phyloP scores from a whole-genome alignment of 2,329 filamentous ascomycete genomes.

The Cryphonectria naterciae region DNA sequence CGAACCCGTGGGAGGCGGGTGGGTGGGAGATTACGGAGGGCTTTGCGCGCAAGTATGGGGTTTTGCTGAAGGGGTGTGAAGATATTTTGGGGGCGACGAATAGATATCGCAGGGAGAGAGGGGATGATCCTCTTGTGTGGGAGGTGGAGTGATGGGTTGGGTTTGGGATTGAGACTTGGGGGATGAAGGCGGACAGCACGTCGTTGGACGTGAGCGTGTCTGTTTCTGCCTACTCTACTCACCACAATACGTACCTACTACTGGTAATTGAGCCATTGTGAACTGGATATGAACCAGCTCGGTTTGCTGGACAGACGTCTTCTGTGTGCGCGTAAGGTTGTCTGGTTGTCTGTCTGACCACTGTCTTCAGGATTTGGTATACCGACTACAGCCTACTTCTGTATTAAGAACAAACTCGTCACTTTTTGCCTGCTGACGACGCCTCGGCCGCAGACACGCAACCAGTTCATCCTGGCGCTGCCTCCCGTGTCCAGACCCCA shows the following conservation, averaged over 20 bases:
- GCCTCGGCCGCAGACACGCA: not conserved
- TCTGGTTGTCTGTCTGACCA: too few relatives aligned
- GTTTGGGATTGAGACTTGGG: too few relatives aligned
- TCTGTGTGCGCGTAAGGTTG: too few relatives aligned
- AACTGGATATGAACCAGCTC: too few relatives aligned
- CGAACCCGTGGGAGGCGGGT: constrained; percentile 35
- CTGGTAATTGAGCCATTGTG: too few relatives aligned
- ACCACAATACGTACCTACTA: not conserved
- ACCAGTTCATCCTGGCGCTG: not conserved
- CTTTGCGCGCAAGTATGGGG: constrained; percentile 36
- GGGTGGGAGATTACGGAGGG: constrained; percentile 38
- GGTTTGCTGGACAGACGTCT: too few relatives aligned
- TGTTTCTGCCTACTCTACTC: not conserved
- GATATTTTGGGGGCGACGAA: constrained; percentile 37
- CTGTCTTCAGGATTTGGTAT: too few relatives aligned
- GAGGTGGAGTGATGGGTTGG: constrained; percentile 11
- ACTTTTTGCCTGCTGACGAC: not conserved
- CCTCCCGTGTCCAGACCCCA: not conserved
- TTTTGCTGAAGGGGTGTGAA: constrained; percentile 34
- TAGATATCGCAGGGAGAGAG: constrained; percentile 15
- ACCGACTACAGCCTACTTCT: too few relatives aligned
- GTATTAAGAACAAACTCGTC: too few relatives aligned
- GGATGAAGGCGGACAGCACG: not conserved
- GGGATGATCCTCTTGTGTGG: constrained; percentile 18
- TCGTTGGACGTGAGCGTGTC: not conserved